Conservation (phyloP, 495 filamentous ascomycete genomes). For the Bathelium albidoporum region DNA sequence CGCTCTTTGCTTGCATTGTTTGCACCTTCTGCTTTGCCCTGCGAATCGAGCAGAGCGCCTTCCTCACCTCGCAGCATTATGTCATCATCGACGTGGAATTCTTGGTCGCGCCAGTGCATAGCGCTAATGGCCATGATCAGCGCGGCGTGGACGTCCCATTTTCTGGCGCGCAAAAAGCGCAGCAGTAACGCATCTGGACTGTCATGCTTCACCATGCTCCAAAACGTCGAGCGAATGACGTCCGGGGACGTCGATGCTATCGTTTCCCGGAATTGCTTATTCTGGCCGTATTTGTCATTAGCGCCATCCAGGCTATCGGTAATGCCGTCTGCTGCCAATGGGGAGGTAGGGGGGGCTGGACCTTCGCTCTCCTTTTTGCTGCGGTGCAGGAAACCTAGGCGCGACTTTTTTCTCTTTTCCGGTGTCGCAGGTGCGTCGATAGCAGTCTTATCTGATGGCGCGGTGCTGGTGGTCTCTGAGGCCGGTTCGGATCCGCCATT, state of each 20-base stretch:
- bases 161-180: conserved; percentile 82
- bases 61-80: conserved; percentile 73
- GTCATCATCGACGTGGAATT: conserved; percentile 78
- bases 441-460: conserved; percentile 20
- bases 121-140: conserved; percentile 90
- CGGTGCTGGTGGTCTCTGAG: conserved; percentile 14
- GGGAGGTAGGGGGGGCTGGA: conserved; percentile 22
- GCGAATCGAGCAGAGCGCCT: conserved; percentile 34
- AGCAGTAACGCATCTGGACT: conserved; percentile 81
- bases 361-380: conserved; percentile 41
- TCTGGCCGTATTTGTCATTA: conserved; percentile 90
- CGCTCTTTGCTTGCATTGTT: conserved; percentile 47
- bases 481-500: conserved; percentile 22
- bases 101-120: conserved; percentile 76
- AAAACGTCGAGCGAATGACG: conserved; percentile 70
- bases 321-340: conserved; percentile 23
- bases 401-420: conserved; percentile 64
- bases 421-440: conserved; percentile 19
- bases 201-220: conserved; percentile 94
- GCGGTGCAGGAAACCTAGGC: conserved; percentile 47
- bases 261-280: conserved; percentile 73
- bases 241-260: conserved; percentile 66
- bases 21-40: conserved; percentile 42
- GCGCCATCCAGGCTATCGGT: conserved; percentile 36
- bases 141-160: conserved; percentile 92